Percentiles rank a stretch among this genome's conserved stretches.
phyloP scores from a whole-genome alignment of 2,329 filamentous ascomycete species.

The Nigrospora sphaerica region DNA sequence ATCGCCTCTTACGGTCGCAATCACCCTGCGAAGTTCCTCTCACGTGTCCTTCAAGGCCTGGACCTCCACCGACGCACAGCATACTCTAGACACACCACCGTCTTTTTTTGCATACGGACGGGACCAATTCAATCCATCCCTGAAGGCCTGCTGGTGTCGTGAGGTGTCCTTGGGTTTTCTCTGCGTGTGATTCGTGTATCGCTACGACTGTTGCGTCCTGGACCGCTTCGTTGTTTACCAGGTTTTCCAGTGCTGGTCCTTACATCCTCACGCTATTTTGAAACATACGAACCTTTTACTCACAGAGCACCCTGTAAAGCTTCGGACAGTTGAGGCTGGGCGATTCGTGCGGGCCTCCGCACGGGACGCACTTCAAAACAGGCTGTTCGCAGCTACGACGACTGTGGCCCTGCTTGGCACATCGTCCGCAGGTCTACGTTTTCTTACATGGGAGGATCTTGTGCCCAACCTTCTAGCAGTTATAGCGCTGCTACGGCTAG shows the following conservation, averaged over 20 bases:
- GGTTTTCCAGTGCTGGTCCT: not conserved
- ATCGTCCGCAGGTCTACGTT: too few species aligned
- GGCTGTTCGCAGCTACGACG: not conserved
- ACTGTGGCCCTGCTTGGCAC: not conserved
- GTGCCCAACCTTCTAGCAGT: too few species aligned
- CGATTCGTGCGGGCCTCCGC: not conserved
- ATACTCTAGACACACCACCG: not conserved
- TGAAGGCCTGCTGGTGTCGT: not conserved
- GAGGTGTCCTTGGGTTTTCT: not conserved
- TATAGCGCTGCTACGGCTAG: conserved; percentile 13
- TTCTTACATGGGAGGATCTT: too few species aligned
- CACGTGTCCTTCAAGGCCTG: not conserved
- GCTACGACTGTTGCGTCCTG: not conserved
- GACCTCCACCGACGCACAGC: not conserved
- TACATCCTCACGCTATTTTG: not conserved
- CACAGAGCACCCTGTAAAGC: too few species aligned
- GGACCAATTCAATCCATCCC: not conserved
- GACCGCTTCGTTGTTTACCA: not conserved
- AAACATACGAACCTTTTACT: not conserved
- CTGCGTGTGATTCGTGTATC: not conserved
- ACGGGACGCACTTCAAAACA: too few species aligned
- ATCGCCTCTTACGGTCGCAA: not conserved
- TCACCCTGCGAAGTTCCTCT: not conserved
- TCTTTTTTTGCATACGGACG: not conserved
- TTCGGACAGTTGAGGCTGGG: not conserved